Evolutionary conservation across 345 rosid genomes (phyloP), one percentile per base, ranked within the genome.

Genomic region (Lumnitzera racemosa): DNA sequence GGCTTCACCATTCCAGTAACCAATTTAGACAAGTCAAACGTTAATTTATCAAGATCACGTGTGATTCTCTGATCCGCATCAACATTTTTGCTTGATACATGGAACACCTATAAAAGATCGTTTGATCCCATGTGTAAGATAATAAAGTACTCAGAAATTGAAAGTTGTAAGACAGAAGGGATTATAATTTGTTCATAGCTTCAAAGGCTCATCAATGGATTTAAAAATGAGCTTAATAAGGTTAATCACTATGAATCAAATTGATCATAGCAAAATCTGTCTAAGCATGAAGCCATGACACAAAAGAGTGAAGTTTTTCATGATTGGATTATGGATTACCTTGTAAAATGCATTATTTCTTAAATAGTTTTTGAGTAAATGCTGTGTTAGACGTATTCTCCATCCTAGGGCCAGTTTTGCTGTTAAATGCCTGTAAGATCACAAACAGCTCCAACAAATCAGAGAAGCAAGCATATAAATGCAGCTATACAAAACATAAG

Each of bases 1-100:
- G 99, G 99, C 86, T 94, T 90, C 52, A 94, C 97, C 99, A 94
- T 86, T 74, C 97, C 99, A 62, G 99, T 90, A 53, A 94, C 89
- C 57, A 94, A 72, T 59, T 96, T 95, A 29, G 99, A 84, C 63
- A 94, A 79, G 70, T 90, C 96, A 36, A 79, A 55, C 25, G 99
- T 79, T 63, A 94, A 73, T 74, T 90, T 94, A 63, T 90, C 97
- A 47, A 94, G 83, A 83, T 94, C 99, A 55, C 85, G 85, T 49
- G 97, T 94, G 58, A 94, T 78, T 76, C 99, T 78, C 81, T 94
- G 99, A 73, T 94, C 99, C 5, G 96, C 97, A 78, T 94, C 99
- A 63, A 94, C 76, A 55, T 75, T 81, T 82, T 80, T 82, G 74
- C 83, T 84, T 13, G 97, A 88, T 92, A 86, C 79, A 74, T 88